Evolutionary conservation across 805 yeast genomes (phyloP).

Genomic region (Sporopachydermia lactativora): DNA sequence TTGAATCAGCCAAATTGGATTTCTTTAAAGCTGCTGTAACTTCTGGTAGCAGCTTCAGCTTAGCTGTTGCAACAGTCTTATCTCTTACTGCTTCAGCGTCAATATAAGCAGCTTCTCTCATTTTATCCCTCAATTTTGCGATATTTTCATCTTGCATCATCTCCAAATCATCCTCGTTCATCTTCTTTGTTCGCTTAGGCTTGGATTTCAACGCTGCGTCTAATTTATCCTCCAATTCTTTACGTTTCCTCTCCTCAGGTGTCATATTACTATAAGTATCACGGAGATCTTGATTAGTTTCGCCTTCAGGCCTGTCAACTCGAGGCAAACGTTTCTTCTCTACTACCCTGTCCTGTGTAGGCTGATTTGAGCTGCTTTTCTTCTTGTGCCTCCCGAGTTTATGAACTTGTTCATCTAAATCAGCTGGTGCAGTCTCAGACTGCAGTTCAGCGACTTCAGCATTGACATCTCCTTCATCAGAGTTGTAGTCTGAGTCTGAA

Average conservation of each 20-base stretch:
- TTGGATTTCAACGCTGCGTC: constrained; percentile 62
- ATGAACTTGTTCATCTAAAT: constrained; percentile 26
- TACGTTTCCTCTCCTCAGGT: constrained; percentile 36
- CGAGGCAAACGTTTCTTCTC: constrained; percentile 7
- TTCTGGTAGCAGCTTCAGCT: constrained; percentile 64
- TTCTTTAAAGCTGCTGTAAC: constrained; percentile 66
- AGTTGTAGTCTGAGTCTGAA: constrained; percentile 4
- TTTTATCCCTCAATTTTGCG: constrained; percentile 65
- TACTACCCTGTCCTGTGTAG: constrained; percentile 9
- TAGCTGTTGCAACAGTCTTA: constrained; percentile 56
- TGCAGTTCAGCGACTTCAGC: constrained; percentile 7
- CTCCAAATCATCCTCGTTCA: constrained; percentile 88
- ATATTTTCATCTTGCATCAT: constrained; percentile 89
- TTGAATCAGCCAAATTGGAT: constrained; percentile 80
- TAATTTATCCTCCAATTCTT: constrained; percentile 68
- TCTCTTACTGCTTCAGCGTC: constrained; percentile 41
- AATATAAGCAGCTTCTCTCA: constrained; percentile 76
- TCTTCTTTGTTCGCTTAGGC: constrained; percentile 44
- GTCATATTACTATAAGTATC: constrained; percentile 8
- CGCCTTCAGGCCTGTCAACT: constrained; percentile 6
- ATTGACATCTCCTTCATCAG: constrained; percentile 6
- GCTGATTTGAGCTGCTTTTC: constrained; percentile 7
- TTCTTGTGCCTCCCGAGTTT: constrained; percentile 22
- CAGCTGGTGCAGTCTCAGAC: constrained; percentile 23
- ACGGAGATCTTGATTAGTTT: constrained; percentile 6